Evolutionary conservation across 2,329 filamentous ascomycete species (phyloP).

Genomic region (Phoma herbarum): DNA sequence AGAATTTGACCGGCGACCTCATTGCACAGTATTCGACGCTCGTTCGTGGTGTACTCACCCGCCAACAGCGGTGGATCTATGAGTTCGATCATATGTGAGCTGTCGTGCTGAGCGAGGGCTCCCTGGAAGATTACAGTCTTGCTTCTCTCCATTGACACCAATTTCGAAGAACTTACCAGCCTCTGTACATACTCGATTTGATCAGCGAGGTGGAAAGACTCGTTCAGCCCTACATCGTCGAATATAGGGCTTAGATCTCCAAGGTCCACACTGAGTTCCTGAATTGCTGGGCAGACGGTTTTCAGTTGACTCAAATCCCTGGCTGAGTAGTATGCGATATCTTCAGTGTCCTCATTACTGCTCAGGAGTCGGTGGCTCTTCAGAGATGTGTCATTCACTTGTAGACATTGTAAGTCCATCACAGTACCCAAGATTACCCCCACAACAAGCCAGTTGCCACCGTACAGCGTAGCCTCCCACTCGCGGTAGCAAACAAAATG

Average conservation of each 20-base stretch:
- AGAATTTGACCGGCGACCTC: background rate
- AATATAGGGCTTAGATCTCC: background rate
- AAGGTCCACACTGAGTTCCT: background rate
- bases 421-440: background rate
- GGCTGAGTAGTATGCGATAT: background rate
- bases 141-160: background rate
- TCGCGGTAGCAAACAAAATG: background rate
- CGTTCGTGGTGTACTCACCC: background rate
- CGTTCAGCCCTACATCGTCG: background rate
- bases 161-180: background rate
- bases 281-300: background rate
- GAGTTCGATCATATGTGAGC: background rate
- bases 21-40: background rate
- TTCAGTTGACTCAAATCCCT: background rate
- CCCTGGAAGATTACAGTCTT: background rate
- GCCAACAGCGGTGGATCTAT: background rate
- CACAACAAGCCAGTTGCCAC: background rate
- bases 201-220: background rate
- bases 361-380: background rate
- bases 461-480: background rate
- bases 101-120: background rate
- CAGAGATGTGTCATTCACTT: background rate
- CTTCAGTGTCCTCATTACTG: background rate
- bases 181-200: background rate
- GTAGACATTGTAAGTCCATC: background rate